phyloP scores from a whole-genome alignment of 805 yeast species.

The Pichia californica region DNA sequence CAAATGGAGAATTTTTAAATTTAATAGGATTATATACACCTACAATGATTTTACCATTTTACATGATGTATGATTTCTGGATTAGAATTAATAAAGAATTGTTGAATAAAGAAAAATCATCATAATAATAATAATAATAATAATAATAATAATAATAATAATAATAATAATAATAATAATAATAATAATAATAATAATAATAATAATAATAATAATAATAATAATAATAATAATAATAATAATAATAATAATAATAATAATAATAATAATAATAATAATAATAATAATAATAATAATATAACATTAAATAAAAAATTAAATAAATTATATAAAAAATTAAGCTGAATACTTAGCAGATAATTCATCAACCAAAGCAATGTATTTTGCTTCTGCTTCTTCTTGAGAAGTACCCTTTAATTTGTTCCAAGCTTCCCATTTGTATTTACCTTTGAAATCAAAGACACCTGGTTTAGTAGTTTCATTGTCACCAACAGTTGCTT shows the following conservation, averaged over 20 bases:
- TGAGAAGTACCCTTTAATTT: slow-evolving; percentile 76
- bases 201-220: no score
- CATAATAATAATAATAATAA: no score
- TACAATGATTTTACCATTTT: slow-evolving; percentile 59
- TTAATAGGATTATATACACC: slow-evolving; percentile 57
- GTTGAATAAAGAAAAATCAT: not conserved
- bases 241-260: no score
- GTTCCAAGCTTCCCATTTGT: slow-evolving; percentile 98
- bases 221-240: no score
- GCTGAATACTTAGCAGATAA: slow-evolving; percentile 44
- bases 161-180: no score
- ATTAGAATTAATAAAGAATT: slow-evolving; percentile 8
- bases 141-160: no score
- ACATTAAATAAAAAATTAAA: no score
- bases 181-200: no score
- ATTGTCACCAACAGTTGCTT: slow-evolving; percentile 96
- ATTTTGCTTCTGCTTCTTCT: slow-evolving; percentile 84
- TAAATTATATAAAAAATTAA: not conserved
- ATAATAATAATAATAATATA: no score
- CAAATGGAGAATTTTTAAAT: slow-evolving; percentile 31
- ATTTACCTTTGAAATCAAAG: slow-evolving; percentile 89
- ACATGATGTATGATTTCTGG: slow-evolving; percentile 42
- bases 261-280: no score
- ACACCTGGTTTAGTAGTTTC: slow-evolving; percentile 80
- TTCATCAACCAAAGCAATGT: slow-evolving; percentile 62